Percentiles rank a stretch among this genome's conserved stretches.
Evolutionary conservation across 257 asterid genomes (phyloP).

Genomic region (Anisodus acutangulus): DNA sequence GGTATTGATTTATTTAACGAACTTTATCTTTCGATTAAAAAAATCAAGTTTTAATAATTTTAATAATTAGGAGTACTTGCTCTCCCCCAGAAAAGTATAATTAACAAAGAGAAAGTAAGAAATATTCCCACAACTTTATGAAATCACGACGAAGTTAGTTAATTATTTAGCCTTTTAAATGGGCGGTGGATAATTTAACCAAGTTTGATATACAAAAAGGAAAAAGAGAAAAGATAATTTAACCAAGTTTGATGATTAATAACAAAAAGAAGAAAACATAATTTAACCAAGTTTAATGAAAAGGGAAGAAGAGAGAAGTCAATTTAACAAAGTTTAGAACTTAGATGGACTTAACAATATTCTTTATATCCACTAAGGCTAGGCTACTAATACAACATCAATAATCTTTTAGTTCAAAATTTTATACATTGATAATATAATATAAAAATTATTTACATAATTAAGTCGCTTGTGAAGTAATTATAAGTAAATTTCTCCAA

Average conservation of each 20-base stretch:
- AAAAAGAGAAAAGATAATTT: neutral
- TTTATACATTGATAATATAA: neutral
- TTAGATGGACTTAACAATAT: no score
- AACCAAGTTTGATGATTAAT: neutral
- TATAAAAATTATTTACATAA: neutral
- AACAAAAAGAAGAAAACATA: neutral
- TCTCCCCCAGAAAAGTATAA: neutral
- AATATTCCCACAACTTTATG: constrained; percentile 30
- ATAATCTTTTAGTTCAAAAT: neutral
- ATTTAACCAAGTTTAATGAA: neutral
- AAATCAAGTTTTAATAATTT: constrained; percentile 6
- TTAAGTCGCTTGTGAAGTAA: no score
- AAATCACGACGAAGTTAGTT: constrained; percentile 30
- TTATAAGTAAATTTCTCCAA: no score
- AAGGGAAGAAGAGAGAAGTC: neutral
- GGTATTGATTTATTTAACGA: constrained; percentile 1
- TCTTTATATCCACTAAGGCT: no score
- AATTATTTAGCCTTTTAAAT: constrained; percentile 26
- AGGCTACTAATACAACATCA: neutral
- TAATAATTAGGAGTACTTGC: constrained; percentile 18
- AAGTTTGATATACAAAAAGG: neutral
- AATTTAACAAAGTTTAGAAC: no score
- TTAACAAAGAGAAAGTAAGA: constrained; percentile 22
- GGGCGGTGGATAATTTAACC: constrained; percentile 25
- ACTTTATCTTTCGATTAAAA: neutral